phyloP scores from a whole-genome alignment of 2,329 filamentous ascomycete species.

The Hymenoscyphus fraxineus region DNA sequence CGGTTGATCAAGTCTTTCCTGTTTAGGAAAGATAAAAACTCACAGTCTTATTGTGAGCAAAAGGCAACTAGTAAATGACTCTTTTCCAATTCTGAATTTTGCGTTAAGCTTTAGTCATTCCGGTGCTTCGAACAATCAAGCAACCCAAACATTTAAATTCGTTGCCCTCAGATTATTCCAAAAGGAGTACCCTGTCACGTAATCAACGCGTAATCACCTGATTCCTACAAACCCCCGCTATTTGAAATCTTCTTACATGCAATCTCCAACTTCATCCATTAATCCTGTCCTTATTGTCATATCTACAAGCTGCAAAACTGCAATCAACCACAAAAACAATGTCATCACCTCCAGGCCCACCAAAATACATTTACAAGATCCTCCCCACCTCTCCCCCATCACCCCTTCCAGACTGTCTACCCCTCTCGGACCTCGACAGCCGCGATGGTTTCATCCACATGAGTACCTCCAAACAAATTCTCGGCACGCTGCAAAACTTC shows the following conservation, averaged over 20 bases:
- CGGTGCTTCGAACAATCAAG: no score
- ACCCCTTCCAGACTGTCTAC: conserved; percentile 27
- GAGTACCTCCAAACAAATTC: conserved; percentile 26
- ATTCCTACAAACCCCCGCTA: neutral
- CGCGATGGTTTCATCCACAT: conserved; percentile 31
- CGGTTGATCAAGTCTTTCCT: no score
- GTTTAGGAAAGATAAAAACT: no score
- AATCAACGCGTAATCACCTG: neutral
- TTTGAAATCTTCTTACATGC: neutral
- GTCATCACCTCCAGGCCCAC: conserved; percentile 9
- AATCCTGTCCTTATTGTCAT: neutral
- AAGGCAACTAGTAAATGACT: no score
- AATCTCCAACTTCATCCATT: neutral
- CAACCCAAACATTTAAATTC: no score
- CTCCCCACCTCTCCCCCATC: conserved; percentile 24
- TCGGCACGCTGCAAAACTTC: conserved; percentile 29
- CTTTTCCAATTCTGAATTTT: no score
- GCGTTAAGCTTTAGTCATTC: no score
- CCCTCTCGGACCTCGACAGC: conserved; percentile 30
- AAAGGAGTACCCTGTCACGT: no score
- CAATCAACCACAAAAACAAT: neutral
- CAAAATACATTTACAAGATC: conserved; percentile 35
- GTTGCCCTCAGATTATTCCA: no score
- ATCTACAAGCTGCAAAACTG: neutral
- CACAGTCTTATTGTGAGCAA: no score